Evolutionary conservation across 495 filamentous ascomycete species (phyloP), one percentile per base, ranked within the genome.

Genomic region (Penicillium cinerascens): DNA sequence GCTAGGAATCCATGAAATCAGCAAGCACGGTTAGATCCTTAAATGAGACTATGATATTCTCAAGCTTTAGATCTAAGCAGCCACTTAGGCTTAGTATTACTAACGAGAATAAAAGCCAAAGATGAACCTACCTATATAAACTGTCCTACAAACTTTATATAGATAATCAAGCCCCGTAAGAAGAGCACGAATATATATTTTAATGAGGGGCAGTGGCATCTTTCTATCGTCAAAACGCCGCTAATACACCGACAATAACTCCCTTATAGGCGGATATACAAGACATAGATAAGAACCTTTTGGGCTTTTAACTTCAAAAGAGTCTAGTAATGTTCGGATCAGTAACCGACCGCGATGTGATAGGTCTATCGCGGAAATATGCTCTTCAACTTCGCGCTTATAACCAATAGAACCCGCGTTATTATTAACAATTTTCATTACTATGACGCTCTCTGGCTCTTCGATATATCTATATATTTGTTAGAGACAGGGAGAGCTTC

Each of bases 161-260:
- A 78, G 64, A 62, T 76, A 78, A 47, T 78, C 66, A 56, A 76
- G 67, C 38, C 68, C 73, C n/a, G 56, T 60, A 49, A 77, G 67
- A 55, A 77, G 59, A 58, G 62, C 54, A 45, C 55, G 47, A 51
- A 77, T 58, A 47, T 77, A 73, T 47, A 54, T 61, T 55, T 77
- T 75, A 40, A 59, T 43, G 11, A 77, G 58, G 35, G 64, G 51
- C 47, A 65, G 58, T 62, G 69, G 65, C 40, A 71, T 56, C 49
- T 58, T 67, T 42, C 51, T 44, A 42, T 61, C 48, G 21, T 55
- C 61, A 56, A 67, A 66, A 42, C 65, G 69, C 27, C 57, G 57
- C 54, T 67, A 65, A 61, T 68, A 73, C 52, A 70, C 52, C 39
- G 57, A 71, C 38, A 68, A 61, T 50, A 59, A 46, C 49, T 66